Base-by-base conservation (phyloP, 345 rosid genomes). In the Pistacia vera region DNA sequence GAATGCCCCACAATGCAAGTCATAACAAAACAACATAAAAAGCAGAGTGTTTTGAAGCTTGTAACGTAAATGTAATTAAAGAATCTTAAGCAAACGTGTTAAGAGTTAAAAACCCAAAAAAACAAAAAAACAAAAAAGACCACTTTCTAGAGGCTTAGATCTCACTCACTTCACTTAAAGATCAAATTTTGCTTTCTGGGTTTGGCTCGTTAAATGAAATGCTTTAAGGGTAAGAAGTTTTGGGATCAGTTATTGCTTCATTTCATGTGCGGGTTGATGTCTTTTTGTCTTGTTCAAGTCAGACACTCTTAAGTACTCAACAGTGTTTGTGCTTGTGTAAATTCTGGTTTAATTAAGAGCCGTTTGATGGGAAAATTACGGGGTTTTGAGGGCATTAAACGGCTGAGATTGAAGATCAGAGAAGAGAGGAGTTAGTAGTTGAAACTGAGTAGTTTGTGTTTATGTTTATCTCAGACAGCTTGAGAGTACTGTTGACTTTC, bases 181-280 rank as follows among this genome's bases (percentile, higher is more conserved):
- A 66, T 25, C 5, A 44, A 18, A 41, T 28, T 20, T 44, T 41
- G 57, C 16, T 12, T 54, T 54, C 57, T 54, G 57, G 57, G 57
- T 54, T 18, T 54, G 57, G 18, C 16, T 16, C 57, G 9, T 41
- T 41, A 41, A 8, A 5, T 41, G 46, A 41, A 41, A 41, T 41
- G 46, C 9, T 41, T 5, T 41, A 41, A 41, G 9, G 9, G 9
- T 5, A 41, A 5, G 46, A 41, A 8, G 57, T 3, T 16, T 54
- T 14, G 18, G 20, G 57, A 54, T 54, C 57, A 14, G 57, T 54
- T 44, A 8, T 46, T 36, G 46, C 10, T 10, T 66, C 70, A 60
- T 60, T 17, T 73, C 66, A 68, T 76, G 78, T 67, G 85, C 70
- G 60, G 71, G 75, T 60, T 60, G 77, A 62, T 56, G 59, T 75